Conservation (phyloP, 2,329 filamentous ascomycete species). For the Ramularia endophylla region DNA sequence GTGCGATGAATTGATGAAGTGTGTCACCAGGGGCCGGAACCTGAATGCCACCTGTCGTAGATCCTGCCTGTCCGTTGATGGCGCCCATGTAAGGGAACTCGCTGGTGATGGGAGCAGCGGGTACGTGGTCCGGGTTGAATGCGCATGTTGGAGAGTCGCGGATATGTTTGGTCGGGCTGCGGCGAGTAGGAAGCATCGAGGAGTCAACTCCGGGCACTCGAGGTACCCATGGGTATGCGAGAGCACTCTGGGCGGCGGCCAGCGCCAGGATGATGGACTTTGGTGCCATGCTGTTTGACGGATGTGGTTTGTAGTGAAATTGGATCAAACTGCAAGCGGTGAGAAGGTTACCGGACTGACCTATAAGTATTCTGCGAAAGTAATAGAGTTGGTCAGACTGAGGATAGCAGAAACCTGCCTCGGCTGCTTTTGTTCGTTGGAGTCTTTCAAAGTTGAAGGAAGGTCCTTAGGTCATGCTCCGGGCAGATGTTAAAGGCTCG, state of each 20-base stretch:
- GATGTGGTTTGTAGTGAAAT: neutral
- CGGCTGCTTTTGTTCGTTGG: too few species aligned
- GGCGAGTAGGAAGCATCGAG: conserved; percentile 22
- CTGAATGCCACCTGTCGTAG: conserved; percentile 35
- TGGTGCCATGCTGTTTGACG: conserved; percentile 9
- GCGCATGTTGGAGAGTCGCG: conserved; percentile 27
- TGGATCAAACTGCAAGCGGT: neutral
- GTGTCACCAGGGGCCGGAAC: conserved; percentile 39
- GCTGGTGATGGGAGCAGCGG: conserved; percentile 28
- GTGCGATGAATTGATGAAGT: conserved; percentile 32
- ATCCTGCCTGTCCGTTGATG: conserved; percentile 36
- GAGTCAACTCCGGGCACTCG: conserved; percentile 33
- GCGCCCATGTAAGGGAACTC: conserved; percentile 37
- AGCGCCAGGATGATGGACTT: conserved; percentile 6
- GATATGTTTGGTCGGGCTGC: conserved; percentile 6
- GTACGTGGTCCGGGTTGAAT: conserved; percentile 33
- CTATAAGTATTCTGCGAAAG: too few species aligned
- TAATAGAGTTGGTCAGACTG: too few species aligned
- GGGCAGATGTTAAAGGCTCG: too few species aligned
- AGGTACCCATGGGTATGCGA: conserved; percentile 34
- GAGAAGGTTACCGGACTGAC: neutral
- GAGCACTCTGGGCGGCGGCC: conserved; percentile 13
- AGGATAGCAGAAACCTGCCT: too few species aligned
- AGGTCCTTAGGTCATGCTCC: too few species aligned
- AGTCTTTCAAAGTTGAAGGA: too few species aligned